Evolutionary conservation across 2,329 filamentous ascomycete genomes (phyloP), one percentile per base, ranked within the genome.

Genomic region (Kalaharituber pfeilii): DNA sequence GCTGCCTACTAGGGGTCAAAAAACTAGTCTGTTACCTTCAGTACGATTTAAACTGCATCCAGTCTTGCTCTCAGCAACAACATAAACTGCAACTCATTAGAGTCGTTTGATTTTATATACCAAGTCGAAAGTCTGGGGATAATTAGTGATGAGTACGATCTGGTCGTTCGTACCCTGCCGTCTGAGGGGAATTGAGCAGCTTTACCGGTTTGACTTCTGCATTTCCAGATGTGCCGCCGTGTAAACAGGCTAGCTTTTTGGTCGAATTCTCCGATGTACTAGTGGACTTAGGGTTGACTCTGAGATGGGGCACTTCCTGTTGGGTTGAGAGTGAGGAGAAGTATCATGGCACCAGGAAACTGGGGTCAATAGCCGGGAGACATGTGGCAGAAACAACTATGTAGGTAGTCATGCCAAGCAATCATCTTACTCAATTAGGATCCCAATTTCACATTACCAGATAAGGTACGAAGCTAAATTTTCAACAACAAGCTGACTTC

Each of bases 91-190:
- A 76, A 74, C 1, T 88, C 88, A 5, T 89, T 76, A 0, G 91
- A 89, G 62, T 98, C 81, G 66, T 98, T n/a, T 98, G 75, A 98
- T 98, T 62, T 84, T 89, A 72, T 98, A 91, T 6, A 98, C 91
- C 1, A 98, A 78, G 69, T 98, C 91, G 3, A 98, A 76, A 0
- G 91, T 98, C 63, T 91, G 84, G 0, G 91, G 98, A 69, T 96
- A 98, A 66, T 98, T 98, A 69, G 86, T 94, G 68, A 98, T 98
- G 55, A 98, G 78, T 11, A 98, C 91, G 64, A 98, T 98, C 69
- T 98, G 98, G 75, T 98, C 91, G 64, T 94, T 95, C 0, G 91
- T 96, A 64, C 96, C 89, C 63, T 88, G 82, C 15, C 86, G 85
- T 62, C 98, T 98, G 86, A 1, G 91, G 91, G 63, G 89, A 96